Percentiles rank a stretch among this genome's conserved stretches.
Evolutionary conservation across 23 red algal genomes (phyloP).

Genomic region (Gracilaria gracilis): DNA sequence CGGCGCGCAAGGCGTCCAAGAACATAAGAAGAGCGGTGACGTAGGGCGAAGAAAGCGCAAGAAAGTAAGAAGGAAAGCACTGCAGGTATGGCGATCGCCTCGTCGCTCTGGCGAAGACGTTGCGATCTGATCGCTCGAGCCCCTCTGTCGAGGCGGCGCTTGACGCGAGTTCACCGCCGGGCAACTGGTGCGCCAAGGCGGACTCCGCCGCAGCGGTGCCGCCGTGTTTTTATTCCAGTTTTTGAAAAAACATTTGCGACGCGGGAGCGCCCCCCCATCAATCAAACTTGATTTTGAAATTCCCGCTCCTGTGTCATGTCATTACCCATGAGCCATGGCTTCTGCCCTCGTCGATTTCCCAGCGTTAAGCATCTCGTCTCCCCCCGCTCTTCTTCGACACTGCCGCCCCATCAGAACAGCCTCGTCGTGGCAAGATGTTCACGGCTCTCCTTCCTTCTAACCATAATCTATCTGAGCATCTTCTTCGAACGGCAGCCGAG

Average conservation of each 20-base stretch:
- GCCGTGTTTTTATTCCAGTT: conserved; percentile 6
- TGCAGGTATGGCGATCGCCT: neutral
- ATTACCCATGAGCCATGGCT: neutral
- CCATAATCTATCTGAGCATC: conserved; percentile 33
- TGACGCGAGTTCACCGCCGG: neutral
- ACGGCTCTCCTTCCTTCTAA: conserved; percentile 10
- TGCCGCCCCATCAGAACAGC: neutral
- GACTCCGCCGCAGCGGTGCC: neutral
- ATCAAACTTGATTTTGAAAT: conserved; percentile 54
- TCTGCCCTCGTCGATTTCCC: neutral
- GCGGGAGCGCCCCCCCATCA: neutral
- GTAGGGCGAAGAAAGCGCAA: neutral
- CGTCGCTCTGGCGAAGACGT: neutral
- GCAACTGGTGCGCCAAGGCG: neutral
- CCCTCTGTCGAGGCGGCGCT: no score
- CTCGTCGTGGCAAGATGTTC: neutral
- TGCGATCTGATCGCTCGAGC: neutral
- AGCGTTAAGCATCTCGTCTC: neutral
- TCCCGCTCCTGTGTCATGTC: no score
- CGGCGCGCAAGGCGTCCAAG: neutral
- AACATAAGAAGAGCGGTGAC: conserved; percentile 1
- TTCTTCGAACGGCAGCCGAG: conserved; percentile 69
- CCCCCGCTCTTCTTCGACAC: neutral
- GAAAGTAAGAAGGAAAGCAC: no score
- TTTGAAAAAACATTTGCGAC: conserved; percentile 10